A percentile compares a stretch with the other conserved stretches of the same genome.
Conservation (phyloP, 441 rosid genomes). For the Bocquillonia castaneifolia region DNA sequence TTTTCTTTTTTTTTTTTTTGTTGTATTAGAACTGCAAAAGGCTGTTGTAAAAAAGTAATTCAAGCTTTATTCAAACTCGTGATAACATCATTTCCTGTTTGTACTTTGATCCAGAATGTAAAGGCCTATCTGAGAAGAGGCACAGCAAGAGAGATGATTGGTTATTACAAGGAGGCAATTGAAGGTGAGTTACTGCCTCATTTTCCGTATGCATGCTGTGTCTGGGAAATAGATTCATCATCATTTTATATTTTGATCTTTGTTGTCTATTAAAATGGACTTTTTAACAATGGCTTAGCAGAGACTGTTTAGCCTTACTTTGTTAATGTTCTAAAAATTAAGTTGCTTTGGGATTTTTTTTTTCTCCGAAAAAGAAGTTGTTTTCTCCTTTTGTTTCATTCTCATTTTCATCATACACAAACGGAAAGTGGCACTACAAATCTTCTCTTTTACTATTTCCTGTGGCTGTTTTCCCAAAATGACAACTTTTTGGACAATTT, state of each 20-base stretch:
- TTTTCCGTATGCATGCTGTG: neutral
- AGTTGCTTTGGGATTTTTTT: no score
- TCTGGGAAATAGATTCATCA: neutral
- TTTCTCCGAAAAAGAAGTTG: neutral
- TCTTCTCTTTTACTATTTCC: neutral
- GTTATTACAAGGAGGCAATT: slow-evolving; percentile 69
- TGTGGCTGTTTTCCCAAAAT: neutral
- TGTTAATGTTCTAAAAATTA: no score
- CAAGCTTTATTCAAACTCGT: neutral
- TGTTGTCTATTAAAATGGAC: neutral
- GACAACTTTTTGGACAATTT: neutral
- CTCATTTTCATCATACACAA: no score
- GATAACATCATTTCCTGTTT: slow-evolving; percentile 1
- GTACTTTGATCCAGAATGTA: slow-evolving; percentile 47
- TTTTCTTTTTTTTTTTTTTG: neutral
- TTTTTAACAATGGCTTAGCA: neutral
- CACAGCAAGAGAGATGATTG: slow-evolving; percentile 88
- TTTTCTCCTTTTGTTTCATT: neutral
- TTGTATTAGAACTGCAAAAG: neutral
- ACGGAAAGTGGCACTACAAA: no score
- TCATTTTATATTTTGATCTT: neutral
- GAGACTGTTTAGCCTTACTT: neutral
- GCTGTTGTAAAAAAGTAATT: neutral
- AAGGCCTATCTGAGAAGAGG: slow-evolving; percentile 94
- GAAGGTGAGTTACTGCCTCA: slow-evolving; percentile 45